These are phyloP conservation scores for Auricularia cornea DNA, from an alignment of 768 basidiomycete genomes.

Conservation along the genomic window DNA sequence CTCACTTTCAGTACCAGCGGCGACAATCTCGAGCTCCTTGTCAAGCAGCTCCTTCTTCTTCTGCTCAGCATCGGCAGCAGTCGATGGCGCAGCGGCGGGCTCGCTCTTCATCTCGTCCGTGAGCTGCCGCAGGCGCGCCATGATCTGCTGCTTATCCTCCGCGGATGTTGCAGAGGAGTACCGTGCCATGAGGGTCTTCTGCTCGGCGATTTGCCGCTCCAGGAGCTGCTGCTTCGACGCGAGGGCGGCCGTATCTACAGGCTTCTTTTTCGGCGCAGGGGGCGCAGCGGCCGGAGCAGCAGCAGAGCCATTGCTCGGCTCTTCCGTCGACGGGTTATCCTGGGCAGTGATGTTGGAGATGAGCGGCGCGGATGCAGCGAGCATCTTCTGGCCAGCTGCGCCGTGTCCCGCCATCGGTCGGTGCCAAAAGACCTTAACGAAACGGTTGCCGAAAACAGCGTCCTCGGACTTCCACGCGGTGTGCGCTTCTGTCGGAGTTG, in stretches of 20 bases:
- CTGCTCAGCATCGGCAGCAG: conserved; percentile 38
- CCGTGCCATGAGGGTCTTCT: conserved; percentile 74
- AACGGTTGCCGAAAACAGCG: conserved; percentile 89
- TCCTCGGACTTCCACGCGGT: conserved; percentile 90
- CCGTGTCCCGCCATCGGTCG: conserved; percentile 89
- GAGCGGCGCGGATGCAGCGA: conserved; percentile 73
- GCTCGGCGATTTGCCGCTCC: conserved; percentile 79
- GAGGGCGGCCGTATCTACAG: conserved; percentile 27
- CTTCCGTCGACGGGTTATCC: background rate
- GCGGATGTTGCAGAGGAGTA: conserved; percentile 53
- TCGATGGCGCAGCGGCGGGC: conserved; percentile 16
- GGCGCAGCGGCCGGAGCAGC: conserved; percentile 28
- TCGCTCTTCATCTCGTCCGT: conserved; percentile 66
- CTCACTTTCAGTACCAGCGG: conserved; percentile 22
- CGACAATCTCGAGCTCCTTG: conserved; percentile 65
- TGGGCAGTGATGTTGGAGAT: conserved; percentile 48
- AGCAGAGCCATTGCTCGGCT: background rate
- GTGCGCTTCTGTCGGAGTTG: conserved; percentile 73
- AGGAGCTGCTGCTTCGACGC: conserved; percentile 69
- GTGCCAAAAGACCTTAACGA: conserved; percentile 96
- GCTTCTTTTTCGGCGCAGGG: background rate
- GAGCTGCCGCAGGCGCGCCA: conserved; percentile 65
- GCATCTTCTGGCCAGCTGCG: conserved; percentile 60
- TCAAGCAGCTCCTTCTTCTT: conserved; percentile 64
- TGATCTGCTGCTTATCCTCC: conserved; percentile 68